These are phyloP conservation scores for Cladophialophora immunda DNA, from an alignment of 2,329 filamentous ascomycete genomes.

Conservation along the genomic window DNA sequence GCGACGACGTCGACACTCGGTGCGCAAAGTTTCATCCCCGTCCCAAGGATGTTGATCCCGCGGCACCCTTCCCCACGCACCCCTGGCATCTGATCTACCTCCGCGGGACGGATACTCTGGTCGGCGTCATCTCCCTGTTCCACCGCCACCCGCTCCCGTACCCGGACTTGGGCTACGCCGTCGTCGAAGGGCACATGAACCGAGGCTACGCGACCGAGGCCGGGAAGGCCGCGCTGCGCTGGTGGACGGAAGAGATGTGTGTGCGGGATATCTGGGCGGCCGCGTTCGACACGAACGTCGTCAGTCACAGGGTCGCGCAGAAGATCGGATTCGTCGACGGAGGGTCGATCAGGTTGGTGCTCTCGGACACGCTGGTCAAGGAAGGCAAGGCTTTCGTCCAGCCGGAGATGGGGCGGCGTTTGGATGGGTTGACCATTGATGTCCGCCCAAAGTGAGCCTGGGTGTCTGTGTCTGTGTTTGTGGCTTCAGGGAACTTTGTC, in stretches of 20 bases:
- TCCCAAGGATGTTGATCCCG: neutral
- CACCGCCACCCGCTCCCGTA: conserved; percentile 15
- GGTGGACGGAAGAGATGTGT: conserved; percentile 22
- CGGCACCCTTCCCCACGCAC: conserved; percentile 12
- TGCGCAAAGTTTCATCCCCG: neutral
- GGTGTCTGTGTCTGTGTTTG: neutral
- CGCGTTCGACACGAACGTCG: conserved; percentile 13
- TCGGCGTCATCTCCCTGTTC: conserved; percentile 18
- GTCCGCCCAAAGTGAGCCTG: conserved; percentile 2
- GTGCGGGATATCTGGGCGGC: conserved; percentile 20
- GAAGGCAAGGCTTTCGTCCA: conserved; percentile 15
- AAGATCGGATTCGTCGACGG: conserved; percentile 29
- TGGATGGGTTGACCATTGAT: conserved; percentile 23
- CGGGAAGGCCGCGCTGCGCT: conserved; percentile 12
- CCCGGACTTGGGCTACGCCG: conserved; percentile 20
- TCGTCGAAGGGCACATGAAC: conserved; percentile 10
- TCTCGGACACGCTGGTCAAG: neutral
- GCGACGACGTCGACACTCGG: conserved; percentile 12
- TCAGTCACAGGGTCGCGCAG: conserved; percentile 14
- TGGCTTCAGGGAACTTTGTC: neutral
- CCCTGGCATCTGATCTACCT: conserved; percentile 20
- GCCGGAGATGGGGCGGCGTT: conserved; percentile 1
- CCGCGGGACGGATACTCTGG: neutral
- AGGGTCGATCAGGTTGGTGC: conserved; percentile 1
- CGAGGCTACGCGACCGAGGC: conserved; percentile 29